phyloP scores from a whole-genome alignment of 768 basidiomycete genomes.

The Auriculariales sp. region DNA sequence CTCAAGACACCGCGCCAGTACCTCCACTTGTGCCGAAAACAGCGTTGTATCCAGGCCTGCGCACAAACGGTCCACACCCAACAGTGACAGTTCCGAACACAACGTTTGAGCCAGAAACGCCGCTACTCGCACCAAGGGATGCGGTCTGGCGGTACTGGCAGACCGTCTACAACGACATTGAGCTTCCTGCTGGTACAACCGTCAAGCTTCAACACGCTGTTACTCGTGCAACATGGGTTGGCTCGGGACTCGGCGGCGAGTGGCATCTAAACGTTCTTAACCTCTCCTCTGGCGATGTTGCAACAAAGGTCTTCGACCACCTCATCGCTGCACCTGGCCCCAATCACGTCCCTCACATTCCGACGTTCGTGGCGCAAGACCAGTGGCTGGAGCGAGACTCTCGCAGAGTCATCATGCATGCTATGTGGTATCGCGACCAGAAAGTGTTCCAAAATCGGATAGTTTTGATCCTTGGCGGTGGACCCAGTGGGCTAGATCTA shows the following conservation, averaged over 20 bases:
- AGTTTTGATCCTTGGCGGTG: conserved; percentile 37
- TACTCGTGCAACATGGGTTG: conserved; percentile 28
- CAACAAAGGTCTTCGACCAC: conserved; percentile 28
- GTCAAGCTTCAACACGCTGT: conserved; percentile 31
- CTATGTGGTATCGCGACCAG: conserved; percentile 37
- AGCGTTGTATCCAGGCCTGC: conserved; percentile 37
- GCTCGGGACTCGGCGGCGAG: conserved; percentile 19
- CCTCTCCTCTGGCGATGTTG: conserved; percentile 5
- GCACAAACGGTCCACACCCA: conserved; percentile 40
- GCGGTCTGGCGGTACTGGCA: conserved; percentile 31
- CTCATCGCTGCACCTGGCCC: conserved; percentile 42
- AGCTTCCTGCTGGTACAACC: conserved; percentile 22
- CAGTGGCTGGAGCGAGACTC: conserved; percentile 26
- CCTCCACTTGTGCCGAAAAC: conserved; percentile 41
- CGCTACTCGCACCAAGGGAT: conserved; percentile 34
- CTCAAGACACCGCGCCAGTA: conserved; percentile 14
- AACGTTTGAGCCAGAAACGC: conserved; percentile 34
- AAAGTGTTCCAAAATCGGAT: conserved; percentile 24
- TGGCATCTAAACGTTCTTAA: conserved; percentile 29
- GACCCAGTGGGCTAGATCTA: conserved; percentile 32
- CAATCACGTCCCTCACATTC: conserved; percentile 35
- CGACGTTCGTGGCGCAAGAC: conserved; percentile 31
- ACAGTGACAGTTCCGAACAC: conserved; percentile 38
- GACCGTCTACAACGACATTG: conserved; percentile 24
- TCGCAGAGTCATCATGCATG: conserved; percentile 25